phyloP scores from a whole-genome alignment of 208 protist genomes.

The Angomonas ambiguus region DNA sequence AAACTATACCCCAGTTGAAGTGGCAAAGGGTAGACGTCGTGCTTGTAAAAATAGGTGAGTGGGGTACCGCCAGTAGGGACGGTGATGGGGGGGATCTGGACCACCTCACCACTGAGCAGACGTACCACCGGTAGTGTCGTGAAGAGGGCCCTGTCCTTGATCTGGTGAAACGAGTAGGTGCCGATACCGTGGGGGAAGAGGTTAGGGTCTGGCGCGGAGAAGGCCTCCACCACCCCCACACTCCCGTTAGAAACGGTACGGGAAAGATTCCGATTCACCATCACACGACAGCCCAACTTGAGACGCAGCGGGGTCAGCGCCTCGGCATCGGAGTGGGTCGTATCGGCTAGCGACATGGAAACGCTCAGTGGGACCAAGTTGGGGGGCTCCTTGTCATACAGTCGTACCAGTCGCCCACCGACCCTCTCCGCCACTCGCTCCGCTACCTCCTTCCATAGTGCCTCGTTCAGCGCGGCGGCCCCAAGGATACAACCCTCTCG shows the following conservation, averaged over 20 bases:
- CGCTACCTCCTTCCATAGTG: constrained; percentile 40
- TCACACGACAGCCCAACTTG: constrained; percentile 85
- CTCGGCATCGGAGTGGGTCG: constrained; percentile 37
- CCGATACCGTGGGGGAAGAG: constrained; percentile 48
- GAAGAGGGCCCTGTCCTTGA: constrained; percentile 35
- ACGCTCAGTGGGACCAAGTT: constrained; percentile 61
- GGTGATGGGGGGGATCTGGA: constrained; percentile 73
- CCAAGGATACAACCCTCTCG: background rate
- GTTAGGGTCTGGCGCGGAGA: constrained; percentile 46
- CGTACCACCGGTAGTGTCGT: constrained; percentile 73
- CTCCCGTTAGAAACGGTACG: constrained; percentile 84
- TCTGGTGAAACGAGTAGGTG: constrained; percentile 21
- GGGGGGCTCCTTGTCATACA: constrained; percentile 47
- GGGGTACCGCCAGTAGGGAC: constrained; percentile 59
- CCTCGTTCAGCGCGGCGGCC: constrained; percentile 3
- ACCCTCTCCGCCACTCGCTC: constrained; percentile 32
- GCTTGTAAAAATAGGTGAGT: constrained; percentile 77
- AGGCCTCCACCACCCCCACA: constrained; percentile 84
- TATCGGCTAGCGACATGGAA: constrained; percentile 56
- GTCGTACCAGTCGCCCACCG: constrained; percentile 29
- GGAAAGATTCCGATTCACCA: constrained; percentile 88
- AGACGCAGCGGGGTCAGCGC: constrained; percentile 65
- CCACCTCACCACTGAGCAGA: constrained; percentile 62
- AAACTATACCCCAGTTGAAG: constrained; percentile 88
- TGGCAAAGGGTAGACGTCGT: constrained; percentile 72